A percentile compares a stretch with the other conserved stretches of the same genome.
Evolutionary conservation across 2,329 filamentous ascomycete species (phyloP).

Genomic region (Monosporascus sp.): DNA sequence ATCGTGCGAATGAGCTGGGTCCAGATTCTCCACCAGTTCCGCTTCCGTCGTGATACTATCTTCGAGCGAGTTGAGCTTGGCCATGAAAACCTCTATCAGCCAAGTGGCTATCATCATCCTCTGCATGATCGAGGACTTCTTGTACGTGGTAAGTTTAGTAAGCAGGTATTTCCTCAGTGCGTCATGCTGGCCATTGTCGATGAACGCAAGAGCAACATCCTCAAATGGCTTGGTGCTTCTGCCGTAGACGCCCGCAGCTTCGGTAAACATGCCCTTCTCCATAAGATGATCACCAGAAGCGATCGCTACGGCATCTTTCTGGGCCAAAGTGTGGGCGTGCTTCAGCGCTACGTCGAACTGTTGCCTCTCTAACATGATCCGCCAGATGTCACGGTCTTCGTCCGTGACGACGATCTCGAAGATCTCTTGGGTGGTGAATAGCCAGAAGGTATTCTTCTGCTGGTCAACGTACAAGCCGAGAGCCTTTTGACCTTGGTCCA

Average conservation of each 20-base stretch:
- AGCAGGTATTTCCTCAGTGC: slow-evolving; percentile 85
- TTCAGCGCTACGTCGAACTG: slow-evolving; percentile 84
- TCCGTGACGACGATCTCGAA: slow-evolving; percentile 89
- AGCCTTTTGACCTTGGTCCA: slow-evolving; percentile 72
- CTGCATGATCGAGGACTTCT: slow-evolving; percentile 85
- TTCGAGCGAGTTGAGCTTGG: slow-evolving; percentile 89
- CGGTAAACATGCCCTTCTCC: slow-evolving; percentile 71
- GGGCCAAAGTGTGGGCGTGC: slow-evolving; percentile 72
- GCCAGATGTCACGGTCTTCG: slow-evolving; percentile 91
- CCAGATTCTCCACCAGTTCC: slow-evolving; percentile 68
- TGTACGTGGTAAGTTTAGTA: slow-evolving; percentile 75
- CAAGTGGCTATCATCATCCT: slow-evolving; percentile 91
- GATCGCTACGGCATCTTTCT: slow-evolving; percentile 87
- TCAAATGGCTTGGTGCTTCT: slow-evolving; percentile 97
- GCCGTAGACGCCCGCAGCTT: slow-evolving; percentile 87
- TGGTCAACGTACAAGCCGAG: slow-evolving; percentile 84
- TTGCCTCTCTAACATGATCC: slow-evolving; percentile 80
- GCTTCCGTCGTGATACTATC: slow-evolving; percentile 89
- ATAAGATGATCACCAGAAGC: slow-evolving; percentile 87
- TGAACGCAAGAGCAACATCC: slow-evolving; percentile 85
- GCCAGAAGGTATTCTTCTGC: slow-evolving; percentile 96
- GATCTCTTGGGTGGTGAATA: slow-evolving; percentile 86
- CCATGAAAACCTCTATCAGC: slow-evolving; percentile 96
- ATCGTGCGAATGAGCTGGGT: slow-evolving; percentile 64
- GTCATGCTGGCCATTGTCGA: slow-evolving; percentile 86